Conservation (phyloP, 257 asterid species). For the Fraxinus pennsylvanica region DNA sequence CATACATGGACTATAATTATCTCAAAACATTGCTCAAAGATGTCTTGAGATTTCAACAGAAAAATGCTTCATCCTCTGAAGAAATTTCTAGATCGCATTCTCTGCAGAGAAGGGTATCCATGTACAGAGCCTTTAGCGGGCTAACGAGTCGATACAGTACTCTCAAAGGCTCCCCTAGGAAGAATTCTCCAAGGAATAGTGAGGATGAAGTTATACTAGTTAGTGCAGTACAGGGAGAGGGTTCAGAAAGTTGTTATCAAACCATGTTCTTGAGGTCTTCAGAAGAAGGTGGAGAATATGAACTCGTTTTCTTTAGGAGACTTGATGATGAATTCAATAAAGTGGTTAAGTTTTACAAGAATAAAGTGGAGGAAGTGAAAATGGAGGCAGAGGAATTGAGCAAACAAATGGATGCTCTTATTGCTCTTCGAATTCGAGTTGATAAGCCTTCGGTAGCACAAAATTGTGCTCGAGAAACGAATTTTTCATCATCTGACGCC, state of each 20-base stretch:
- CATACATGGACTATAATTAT: constrained; percentile 67
- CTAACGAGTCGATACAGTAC: constrained; percentile 34
- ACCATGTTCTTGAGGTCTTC: constrained; percentile 67
- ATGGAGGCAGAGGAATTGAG: constrained; percentile 57
- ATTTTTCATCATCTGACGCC: not conserved
- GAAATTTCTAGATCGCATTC: constrained; percentile 32
- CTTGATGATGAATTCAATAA: constrained; percentile 77
- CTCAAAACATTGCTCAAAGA: constrained; percentile 58
- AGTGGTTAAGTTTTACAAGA: constrained; percentile 54
- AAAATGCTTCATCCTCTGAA: constrained; percentile 22
- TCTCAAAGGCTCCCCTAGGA: constrained; percentile 23
- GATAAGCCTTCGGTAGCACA: constrained; percentile 45
- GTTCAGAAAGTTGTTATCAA: constrained; percentile 42
- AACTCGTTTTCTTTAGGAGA: constrained; percentile 54
- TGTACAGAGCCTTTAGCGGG: constrained; percentile 87
- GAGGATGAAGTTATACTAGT: constrained; percentile 79
- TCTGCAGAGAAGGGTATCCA: constrained; percentile 50
- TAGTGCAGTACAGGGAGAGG: constrained; percentile 39
- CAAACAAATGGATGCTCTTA: constrained; percentile 84
- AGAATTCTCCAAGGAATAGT: constrained; percentile 11
- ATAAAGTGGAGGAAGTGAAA: constrained; percentile 47
- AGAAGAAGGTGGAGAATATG: constrained; percentile 65
- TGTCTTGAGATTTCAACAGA: constrained; percentile 32
- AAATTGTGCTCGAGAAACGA: not conserved
- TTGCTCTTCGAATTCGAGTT: constrained; percentile 67